These are phyloP conservation scores for Musa acuminata DNA, from an alignment of 176 grass and related monocot genomes.

Conservation along the genomic window DNA sequence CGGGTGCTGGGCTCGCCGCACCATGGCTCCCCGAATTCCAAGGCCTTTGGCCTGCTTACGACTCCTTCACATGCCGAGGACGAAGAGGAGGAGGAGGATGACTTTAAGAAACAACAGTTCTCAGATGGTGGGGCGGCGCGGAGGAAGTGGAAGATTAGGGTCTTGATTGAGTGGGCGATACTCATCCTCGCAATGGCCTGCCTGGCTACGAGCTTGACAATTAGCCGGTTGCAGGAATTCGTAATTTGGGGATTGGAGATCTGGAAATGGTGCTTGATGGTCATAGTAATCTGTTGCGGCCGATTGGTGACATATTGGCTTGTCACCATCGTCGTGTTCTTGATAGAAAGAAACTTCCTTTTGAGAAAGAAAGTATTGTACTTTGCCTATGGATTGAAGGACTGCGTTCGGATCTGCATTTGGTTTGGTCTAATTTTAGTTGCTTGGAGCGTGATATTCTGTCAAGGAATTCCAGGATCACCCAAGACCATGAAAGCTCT, in stretches of 20 bases:
- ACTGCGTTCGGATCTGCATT: slow-evolving; percentile 57
- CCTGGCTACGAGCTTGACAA: slow-evolving; percentile 54
- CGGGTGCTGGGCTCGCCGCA: too few species aligned
- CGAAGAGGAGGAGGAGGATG: neutral
- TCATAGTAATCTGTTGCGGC: slow-evolving; percentile 64
- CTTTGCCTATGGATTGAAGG: slow-evolving; percentile 82
- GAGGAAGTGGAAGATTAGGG: slow-evolving; percentile 33
- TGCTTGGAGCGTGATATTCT: slow-evolving; percentile 66
- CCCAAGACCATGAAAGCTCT: slow-evolving; percentile 3
- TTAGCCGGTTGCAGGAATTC: slow-evolving; percentile 24
- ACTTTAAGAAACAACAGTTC: slow-evolving; percentile 21
- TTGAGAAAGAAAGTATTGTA: slow-evolving; percentile 89
- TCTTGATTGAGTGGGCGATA: slow-evolving; percentile 34
- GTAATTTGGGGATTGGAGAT: slow-evolving; percentile 61
- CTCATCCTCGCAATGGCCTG: slow-evolving; percentile 58
- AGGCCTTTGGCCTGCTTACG: too few species aligned
- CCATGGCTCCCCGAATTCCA: too few species aligned
- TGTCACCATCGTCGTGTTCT: slow-evolving; percentile 47
- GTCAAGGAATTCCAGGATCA: slow-evolving; percentile 27
- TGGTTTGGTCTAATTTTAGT: slow-evolving; percentile 64
- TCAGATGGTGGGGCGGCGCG: neutral
- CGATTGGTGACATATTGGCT: slow-evolving; percentile 63
- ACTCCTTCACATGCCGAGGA: too few species aligned
- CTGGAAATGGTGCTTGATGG: slow-evolving; percentile 95
- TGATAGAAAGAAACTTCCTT: slow-evolving; percentile 90